phyloP scores from a whole-genome alignment of 257 asterid species.

The Solanum lycopersicoides region DNA sequence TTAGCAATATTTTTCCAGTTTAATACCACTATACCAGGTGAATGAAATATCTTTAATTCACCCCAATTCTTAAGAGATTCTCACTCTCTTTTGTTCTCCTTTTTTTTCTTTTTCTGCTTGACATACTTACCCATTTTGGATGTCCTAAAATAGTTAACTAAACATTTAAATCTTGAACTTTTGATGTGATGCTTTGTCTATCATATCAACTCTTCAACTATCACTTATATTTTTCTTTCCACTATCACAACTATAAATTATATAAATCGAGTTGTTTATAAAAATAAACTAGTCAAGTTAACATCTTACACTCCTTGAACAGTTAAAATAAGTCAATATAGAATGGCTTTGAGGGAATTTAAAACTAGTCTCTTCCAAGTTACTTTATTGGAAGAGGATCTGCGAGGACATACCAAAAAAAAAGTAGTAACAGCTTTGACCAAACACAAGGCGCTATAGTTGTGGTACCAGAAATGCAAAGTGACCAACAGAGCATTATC shows the following conservation, averaged over 20 bases:
- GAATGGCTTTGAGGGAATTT: neutral
- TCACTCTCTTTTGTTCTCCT: neutral
- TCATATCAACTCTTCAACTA: neutral
- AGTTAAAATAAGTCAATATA: neutral
- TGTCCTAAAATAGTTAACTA: neutral
- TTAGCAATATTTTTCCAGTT: neutral
- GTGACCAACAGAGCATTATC: neutral
- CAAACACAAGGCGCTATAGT: neutral
- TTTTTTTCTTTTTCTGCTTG: neutral
- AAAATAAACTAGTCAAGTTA: neutral
- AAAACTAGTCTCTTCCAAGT: neutral
- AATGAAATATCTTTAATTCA: neutral
- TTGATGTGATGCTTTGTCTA: neutral
- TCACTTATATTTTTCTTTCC: neutral
- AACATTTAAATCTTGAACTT: neutral
- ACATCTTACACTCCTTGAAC: neutral
- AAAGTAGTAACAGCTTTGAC: neutral
- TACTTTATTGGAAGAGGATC: neutral
- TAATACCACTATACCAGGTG: neutral
- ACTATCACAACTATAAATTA: neutral
- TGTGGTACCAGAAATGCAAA: neutral
- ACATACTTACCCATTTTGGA: neutral
- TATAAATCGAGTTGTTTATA: neutral
- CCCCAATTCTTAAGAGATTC: neutral
- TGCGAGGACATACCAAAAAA: neutral